Conservation (phyloP, 176 grass and related monocot genomes). For the Melocanna baccifera region DNA sequence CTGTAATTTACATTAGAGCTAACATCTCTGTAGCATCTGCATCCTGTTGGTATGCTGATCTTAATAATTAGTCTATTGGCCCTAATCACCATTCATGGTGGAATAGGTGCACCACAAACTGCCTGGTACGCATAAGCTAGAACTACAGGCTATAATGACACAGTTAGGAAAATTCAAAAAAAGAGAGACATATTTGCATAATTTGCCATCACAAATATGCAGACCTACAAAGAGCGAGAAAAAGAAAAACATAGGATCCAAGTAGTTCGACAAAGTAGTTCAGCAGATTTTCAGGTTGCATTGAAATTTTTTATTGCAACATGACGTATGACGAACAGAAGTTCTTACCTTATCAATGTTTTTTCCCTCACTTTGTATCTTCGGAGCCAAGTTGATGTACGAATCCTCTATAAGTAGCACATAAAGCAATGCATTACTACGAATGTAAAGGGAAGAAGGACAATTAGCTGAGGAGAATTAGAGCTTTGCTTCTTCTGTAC, state of each 20-base stretch:
- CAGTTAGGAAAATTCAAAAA: neutral
- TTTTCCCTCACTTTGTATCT: constrained; percentile 8
- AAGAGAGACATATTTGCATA: neutral
- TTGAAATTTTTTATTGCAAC: neutral
- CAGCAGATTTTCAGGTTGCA: constrained; percentile 11
- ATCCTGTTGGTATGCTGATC: neutral
- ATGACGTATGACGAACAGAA: constrained; percentile 5
- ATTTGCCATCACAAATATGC: neutral
- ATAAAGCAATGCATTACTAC: constrained; percentile 20
- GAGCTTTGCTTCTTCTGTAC: constrained; percentile 47
- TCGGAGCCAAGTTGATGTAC: constrained; percentile 18
- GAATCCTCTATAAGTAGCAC: constrained; percentile 49
- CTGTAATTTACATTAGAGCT: constrained; percentile 1
- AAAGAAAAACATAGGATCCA: constrained; percentile 13
- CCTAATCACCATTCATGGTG: neutral
- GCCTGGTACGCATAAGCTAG: neutral
- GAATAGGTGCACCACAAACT: neutral
- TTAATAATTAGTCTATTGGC: neutral
- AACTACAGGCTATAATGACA: neutral
- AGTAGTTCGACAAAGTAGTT: neutral
- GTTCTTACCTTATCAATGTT: constrained; percentile 31
- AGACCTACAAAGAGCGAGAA: neutral
- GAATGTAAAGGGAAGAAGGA: constrained; percentile 1
- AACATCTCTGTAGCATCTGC: neutral
- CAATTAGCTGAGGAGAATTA: constrained; percentile 20